Percentiles rank a stretch among this genome's conserved stretches.
Evolutionary conservation across 257 asterid species (phyloP).

Genomic region (Solanum infundibuliforme): DNA sequence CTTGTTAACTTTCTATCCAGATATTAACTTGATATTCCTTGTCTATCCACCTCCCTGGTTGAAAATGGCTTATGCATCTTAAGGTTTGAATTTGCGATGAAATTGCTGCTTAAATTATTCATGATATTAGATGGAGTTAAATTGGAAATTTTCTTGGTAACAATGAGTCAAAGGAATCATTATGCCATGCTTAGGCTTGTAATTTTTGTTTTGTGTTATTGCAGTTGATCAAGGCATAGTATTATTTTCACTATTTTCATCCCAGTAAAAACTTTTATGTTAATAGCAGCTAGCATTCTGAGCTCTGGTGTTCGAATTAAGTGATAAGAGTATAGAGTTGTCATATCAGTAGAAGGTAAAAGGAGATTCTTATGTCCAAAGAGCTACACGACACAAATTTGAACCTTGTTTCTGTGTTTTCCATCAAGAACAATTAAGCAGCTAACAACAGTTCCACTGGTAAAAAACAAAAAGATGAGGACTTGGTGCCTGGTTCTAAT

Average conservation of each 20-base stretch:
- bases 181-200: neutral
- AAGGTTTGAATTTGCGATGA: neutral
- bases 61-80: neutral
- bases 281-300: neutral
- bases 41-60: neutral
- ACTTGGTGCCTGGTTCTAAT: neutral
- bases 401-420: neutral
- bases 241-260: neutral
- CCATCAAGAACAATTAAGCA: neutral
- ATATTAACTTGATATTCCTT: neutral
- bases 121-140: neutral
- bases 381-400: neutral
- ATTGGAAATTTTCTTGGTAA: neutral
- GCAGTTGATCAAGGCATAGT: neutral
- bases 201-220: neutral
- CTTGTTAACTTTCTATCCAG: neutral
- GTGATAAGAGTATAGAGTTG: neutral
- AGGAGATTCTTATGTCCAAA: neutral
- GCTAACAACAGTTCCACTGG: neutral
- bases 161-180: neutral
- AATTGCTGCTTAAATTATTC: neutral
- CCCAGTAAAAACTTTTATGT: neutral
- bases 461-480: neutral
- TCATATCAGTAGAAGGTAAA: neutral
- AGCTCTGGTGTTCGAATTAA: neutral